Evolutionary conservation across 805 yeast genomes (phyloP).

Genomic region (Scheffersomyces amazonensis): DNA sequence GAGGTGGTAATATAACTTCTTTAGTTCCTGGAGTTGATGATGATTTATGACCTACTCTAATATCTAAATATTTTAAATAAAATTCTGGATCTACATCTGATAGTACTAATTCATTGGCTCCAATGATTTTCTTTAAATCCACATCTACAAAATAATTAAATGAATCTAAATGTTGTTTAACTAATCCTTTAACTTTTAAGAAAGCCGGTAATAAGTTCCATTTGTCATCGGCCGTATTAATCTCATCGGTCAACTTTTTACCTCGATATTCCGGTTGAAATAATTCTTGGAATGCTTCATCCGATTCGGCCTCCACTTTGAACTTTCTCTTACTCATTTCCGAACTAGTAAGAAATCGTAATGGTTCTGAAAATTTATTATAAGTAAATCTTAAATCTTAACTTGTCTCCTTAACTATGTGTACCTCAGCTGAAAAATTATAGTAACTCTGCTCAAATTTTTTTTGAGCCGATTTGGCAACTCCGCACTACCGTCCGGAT

Average conservation of each 20-base stretch:
- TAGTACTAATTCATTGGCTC: conserved; percentile 84
- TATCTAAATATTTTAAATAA: conserved; percentile 87
- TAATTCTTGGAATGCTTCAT: conserved; percentile 71
- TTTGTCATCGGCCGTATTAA: conserved; percentile 89
- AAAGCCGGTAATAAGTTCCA: conserved; percentile 98
- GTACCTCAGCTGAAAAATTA: neutral
- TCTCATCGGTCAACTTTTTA: conserved; percentile 79
- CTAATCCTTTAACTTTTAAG: conserved; percentile 90
- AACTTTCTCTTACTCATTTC: conserved; percentile 11
- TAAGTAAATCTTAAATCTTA: too few relatives aligned
- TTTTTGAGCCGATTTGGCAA: too few relatives aligned
- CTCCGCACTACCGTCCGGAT: too few relatives aligned
- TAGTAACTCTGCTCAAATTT: neutral
- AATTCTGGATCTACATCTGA: conserved; percentile 98
- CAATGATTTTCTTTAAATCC: conserved; percentile 87
- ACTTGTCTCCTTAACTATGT: too few relatives aligned
- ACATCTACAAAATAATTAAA: conserved; percentile 93
- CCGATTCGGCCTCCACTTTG: conserved; percentile 24
- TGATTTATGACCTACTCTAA: conserved; percentile 83
- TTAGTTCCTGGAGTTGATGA: conserved; percentile 45
- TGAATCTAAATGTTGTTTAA: conserved; percentile 97
- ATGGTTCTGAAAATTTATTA: conserved; percentile 7
- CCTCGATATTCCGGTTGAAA: conserved; percentile 84
- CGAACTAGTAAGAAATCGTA: too few relatives aligned
- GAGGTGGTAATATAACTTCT: conserved; percentile 78